Base-by-base conservation (phyloP, 306 rosid species). In the Coriaria nepalensis region DNA sequence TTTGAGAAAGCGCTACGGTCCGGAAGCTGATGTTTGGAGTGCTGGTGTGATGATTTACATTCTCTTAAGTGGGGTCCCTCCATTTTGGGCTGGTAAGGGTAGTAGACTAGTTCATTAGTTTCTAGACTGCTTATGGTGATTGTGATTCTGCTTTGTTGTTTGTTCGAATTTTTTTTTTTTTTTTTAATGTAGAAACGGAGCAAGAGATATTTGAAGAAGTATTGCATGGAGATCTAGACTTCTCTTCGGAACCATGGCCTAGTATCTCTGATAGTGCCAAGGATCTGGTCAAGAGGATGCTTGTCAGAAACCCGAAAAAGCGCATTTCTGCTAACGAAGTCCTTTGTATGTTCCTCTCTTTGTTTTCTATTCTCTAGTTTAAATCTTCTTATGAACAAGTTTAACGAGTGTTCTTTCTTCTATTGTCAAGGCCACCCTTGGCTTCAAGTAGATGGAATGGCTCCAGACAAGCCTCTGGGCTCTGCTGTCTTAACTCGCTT, bases 61-160 rank as follows among this genome's bases (percentile, higher is more conserved):
- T 63, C 93, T 88, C 64, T 59, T 88, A 70, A n/a, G 86, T 52
- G 96, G 96, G 47, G 88, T 83, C 32, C 96, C 96, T 73, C 96
- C 96, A 48, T 88, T 83, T 73, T 88, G 94, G 94, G 96, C 72
- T 4, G 95, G 96, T 83, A 76, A 69, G 77, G 47, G 9, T 54
- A 58, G n/a, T 39, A 44, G 40, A 7, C 8, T 57, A 39, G 40
- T 41, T 13, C 6, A 6, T 13, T 35, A 14, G 14, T 43, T 20
- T 71, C 52, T 35, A 10, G 9, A 14, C 37, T 29, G 15, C 1
- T 40, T 7, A 2, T 20, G 37, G 33, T 15, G 2, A 9, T 50
- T 32, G 46, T 34, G 34, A 34, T 5, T 52, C 13, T 50, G 13
- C 39, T 36, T 55, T 38, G 46, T 12, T 34, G 10, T 40, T 4